Evolutionary conservation across 805 yeast species (phyloP).

Genomic region (Cyberlindnera sargentensis): DNA sequence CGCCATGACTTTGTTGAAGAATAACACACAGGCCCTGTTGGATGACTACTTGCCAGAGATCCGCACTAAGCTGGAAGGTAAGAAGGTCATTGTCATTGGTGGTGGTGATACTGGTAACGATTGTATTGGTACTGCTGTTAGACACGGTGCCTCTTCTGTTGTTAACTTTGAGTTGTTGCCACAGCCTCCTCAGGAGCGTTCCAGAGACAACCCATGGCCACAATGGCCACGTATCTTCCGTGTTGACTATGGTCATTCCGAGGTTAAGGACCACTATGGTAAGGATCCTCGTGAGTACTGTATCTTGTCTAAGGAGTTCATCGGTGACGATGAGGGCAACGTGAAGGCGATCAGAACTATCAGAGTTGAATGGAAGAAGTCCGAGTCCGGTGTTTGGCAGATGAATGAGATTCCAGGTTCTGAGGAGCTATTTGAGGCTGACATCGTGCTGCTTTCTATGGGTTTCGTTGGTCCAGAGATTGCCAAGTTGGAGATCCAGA

Average conservation of each 20-base stretch:
- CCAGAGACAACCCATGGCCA: conserved; percentile 98
- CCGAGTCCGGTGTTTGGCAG: conserved; percentile 96
- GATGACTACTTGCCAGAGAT: conserved; percentile 75
- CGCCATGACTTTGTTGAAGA: conserved; percentile 87
- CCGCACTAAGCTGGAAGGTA: conserved; percentile 65
- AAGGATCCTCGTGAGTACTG: conserved; percentile 97
- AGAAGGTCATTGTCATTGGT: conserved; percentile 92
- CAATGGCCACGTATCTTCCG: conserved; percentile 99
- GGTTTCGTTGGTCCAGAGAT: conserved; percentile 97
- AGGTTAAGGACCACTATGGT: conserved; percentile 91
- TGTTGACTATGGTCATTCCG: conserved; percentile 96
- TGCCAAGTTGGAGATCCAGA: conserved; percentile 54
- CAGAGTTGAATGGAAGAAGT: conserved; percentile 96
- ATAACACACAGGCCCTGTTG: conserved; percentile 86
- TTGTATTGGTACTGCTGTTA: conserved; percentile 94
- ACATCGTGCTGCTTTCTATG: conserved; percentile 89
- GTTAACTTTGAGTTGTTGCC: conserved; percentile 92
- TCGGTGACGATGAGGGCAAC: conserved; percentile 91
- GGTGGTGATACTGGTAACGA: conserved; percentile 99
- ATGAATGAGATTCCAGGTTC: conserved; percentile 96
- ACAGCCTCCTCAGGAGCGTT: conserved; percentile 78
- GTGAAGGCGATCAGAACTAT: conserved; percentile 94
- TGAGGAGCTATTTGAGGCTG: conserved; percentile 93
- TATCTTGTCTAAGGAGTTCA: conserved; percentile 89
- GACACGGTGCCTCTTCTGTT: conserved; percentile 95